Percentiles rank a stretch among this genome's conserved stretches.
phyloP scores from a whole-genome alignment of 257 asterid genomes.

The Jacaranda copaia region DNA sequence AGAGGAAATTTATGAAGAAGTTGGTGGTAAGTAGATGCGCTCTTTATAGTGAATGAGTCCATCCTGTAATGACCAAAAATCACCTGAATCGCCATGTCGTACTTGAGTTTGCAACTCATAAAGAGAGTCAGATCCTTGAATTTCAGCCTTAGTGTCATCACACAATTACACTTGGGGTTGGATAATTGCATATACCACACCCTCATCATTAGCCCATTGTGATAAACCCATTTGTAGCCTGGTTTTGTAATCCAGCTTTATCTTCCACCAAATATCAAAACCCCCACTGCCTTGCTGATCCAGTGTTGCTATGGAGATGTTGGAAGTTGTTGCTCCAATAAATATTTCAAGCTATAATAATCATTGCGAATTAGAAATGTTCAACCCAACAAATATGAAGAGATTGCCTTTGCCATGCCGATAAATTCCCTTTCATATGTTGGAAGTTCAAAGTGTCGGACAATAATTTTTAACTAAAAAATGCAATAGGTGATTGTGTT shows the following conservation, averaged over 20 bases:
- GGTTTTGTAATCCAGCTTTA: neutral
- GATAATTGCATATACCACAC: too few relatives aligned
- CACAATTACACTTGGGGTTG: neutral
- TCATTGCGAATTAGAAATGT: neutral
- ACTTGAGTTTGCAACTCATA: too few relatives aligned
- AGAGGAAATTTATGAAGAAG: too few relatives aligned
- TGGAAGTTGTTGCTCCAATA: neutral
- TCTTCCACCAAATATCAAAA: neutral
- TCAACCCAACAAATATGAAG: too few relatives aligned
- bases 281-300: neutral
- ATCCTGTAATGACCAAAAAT: too few relatives aligned
- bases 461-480: neutral
- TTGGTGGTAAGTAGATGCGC: too few relatives aligned
- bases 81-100: too few relatives aligned
- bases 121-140: too few relatives aligned
- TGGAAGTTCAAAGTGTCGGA: neutral
- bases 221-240: neutral
- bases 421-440: slow-evolving; percentile 17
- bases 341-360: neutral
- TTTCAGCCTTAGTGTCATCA: neutral
- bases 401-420: neutral
- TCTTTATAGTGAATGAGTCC: too few relatives aligned
- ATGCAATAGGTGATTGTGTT: slow-evolving; percentile 6
- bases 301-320: neutral
- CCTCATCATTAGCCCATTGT: neutral